These are phyloP conservation scores for Leishmania amazonensis DNA, from an alignment of 208 protist species.

Conservation along the genomic window DNA sequence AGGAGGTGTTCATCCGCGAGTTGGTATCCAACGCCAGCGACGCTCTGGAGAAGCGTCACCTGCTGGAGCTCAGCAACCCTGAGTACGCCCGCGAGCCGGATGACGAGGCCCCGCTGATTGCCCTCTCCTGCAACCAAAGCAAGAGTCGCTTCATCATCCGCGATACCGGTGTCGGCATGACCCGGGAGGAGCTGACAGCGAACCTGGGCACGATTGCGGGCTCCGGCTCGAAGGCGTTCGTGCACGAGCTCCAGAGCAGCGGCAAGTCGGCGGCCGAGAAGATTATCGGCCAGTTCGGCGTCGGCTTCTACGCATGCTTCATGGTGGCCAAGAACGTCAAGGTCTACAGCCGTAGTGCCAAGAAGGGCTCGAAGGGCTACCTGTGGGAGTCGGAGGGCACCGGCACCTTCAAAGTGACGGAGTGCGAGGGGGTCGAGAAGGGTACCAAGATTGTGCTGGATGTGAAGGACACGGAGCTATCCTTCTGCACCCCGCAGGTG, in stretches of 20 bases:
- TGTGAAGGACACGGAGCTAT: conserved; percentile 93
- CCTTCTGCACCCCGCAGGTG: conserved; percentile 93
- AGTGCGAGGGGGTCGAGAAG: conserved; percentile 94
- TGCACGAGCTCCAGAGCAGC: conserved; percentile 80
- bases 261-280: conserved; percentile 79
- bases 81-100: conserved; percentile 76
- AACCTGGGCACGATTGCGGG: conserved; percentile 97
- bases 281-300: conserved; percentile 97
- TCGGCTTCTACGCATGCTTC: conserved; percentile 97
- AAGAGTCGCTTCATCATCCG: conserved; percentile 92
- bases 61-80: conserved; percentile 86
- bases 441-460: conserved; percentile 98
- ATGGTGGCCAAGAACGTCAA: conserved; percentile 97
- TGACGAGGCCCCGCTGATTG: conserved; percentile 84
- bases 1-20: conserved; percentile 98
- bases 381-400: conserved; percentile 95
- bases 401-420: conserved; percentile 93
- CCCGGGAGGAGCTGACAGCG: conserved; percentile 93
- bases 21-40: conserved; percentile 98
- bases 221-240: conserved; percentile 91
- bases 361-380: conserved; percentile 92
- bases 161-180: conserved; percentile 98
- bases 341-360: conserved; percentile 91
- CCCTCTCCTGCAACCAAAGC: conserved; percentile 91
- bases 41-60: conserved; percentile 96